Base-by-base conservation (phyloP, 2,329 filamentous ascomycete genomes). In the Colletotrichum cereale region DNA sequence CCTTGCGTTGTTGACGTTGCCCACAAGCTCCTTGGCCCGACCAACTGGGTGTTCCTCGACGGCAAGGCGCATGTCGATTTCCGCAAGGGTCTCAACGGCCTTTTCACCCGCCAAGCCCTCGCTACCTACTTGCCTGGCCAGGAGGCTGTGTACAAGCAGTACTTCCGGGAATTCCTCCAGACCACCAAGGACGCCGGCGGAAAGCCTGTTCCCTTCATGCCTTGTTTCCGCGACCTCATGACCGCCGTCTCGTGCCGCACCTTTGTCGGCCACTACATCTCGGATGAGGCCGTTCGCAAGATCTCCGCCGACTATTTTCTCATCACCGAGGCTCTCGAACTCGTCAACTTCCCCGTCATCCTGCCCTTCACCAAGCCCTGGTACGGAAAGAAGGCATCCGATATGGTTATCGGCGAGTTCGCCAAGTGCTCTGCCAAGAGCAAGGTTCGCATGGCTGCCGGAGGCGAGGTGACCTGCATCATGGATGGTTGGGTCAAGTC, bases 301-400 rank as follows among this genome's bases (percentile, higher is more conserved):
- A 96, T 98, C 75, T 93, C 96, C 73, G 93, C 97, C 82, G 95
- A 98, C 84, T 99, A 97, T 85, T 98, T 97, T 84, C 89, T 96
- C 75, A 97, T 98, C 80, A 98, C 96, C 18, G 96, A 93, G 69
- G 96, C 96, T 29, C 89, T 98, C 76, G 96, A 99, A 83, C 89
- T 98, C 57, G 96, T 99, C 86, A 98, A 98, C 86, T 97, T 98
- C 86, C 96, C 96, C 71, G 93, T 98, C 83, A 98, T 98, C 80
- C 84, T 98, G 50, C 96, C 96, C 48, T 98, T 90, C 86, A 98
- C 95, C 80, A 96, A 95, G 86, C 95, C 95, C 6, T 98, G 95
- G 95, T 97, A 97, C 79, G 96, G 96, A 77, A 97, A 98, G 88
- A 97, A 95, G 85, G 94, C 95, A 38, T 91, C 96, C 70, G 94